Conservation (phyloP, 345 rosid species). For the Eucalyptus marginata region DNA sequence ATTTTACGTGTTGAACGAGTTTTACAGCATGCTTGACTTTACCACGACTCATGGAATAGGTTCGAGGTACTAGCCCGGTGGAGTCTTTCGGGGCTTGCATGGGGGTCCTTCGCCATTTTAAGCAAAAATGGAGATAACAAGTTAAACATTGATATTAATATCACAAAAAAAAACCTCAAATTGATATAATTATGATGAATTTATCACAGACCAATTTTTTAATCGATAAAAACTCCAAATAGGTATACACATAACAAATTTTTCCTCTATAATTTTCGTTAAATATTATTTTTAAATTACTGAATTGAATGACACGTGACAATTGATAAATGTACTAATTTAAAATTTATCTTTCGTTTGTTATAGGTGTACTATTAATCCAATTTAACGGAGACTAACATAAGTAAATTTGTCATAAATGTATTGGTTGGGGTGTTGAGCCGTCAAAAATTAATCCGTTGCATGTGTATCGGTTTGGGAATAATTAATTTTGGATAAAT, state of each 20-base stretch:
- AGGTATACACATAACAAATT: accelerated
- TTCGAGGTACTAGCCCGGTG: not conserved
- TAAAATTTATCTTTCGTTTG: accelerated
- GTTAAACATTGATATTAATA: no score
- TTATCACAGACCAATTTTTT: accelerated
- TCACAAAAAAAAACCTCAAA: no score
- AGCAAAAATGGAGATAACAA: not conserved
- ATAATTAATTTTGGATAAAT: no score
- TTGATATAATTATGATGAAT: no score
- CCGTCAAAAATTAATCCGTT: accelerated
- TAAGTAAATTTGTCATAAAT: no score
- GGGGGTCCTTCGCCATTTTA: not conserved
- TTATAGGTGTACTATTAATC: no score
- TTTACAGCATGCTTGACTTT: not conserved
- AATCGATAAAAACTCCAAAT: no score
- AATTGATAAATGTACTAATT: accelerated
- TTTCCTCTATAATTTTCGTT: accelerated
- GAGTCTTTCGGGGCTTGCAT: not conserved
- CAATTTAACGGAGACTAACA: no score
- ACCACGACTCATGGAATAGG: not conserved
- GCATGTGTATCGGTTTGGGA: accelerated
- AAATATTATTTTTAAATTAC: no score
- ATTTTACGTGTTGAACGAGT: not conserved
- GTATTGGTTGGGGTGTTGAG: accelerated
- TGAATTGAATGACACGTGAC: accelerated